A percentile compares a stretch with the other conserved stretches of the same genome.
phyloP scores from a whole-genome alignment of 1,284 basidiomycete genomes.

The Agroathelia rolfsii region DNA sequence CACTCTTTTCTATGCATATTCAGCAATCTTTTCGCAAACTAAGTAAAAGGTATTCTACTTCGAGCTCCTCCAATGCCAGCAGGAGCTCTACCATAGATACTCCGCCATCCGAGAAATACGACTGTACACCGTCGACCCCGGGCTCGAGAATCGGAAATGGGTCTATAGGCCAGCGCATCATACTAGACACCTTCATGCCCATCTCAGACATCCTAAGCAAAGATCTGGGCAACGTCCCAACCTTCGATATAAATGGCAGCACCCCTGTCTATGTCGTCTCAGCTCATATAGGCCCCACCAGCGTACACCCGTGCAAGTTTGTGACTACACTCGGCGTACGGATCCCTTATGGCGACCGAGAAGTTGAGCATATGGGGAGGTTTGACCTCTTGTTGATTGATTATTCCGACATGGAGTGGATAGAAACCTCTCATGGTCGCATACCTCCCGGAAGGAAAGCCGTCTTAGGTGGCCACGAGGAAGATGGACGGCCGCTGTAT shows the following conservation, averaged over 20 bases:
- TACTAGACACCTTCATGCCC: no score
- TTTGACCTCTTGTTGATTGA: constrained; percentile 66
- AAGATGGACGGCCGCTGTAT: constrained; percentile 36
- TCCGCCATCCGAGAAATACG: no score
- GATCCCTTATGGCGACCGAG: constrained; percentile 55
- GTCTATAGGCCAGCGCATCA: no score
- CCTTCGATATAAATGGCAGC: constrained; percentile 39
- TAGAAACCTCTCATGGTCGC: constrained; percentile 44
- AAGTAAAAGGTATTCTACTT: no score
- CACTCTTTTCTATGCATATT: no score
- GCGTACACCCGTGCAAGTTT: constrained; percentile 76
- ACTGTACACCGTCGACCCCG: no score
- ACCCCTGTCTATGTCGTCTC: constrained; percentile 63
- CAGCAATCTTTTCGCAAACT: no score
- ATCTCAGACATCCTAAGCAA: no score
- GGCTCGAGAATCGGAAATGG: no score
- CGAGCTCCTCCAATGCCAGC: no score
- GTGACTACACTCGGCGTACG: constrained; percentile 41
- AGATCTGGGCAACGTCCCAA: no score
- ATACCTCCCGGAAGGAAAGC: constrained; percentile 44
- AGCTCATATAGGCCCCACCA: constrained; percentile 49
- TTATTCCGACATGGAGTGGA: constrained; percentile 59
- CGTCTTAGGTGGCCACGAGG: constrained; percentile 44
- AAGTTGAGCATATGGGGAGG: constrained; percentile 48
- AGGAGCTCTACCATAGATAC: no score